Base-by-base conservation (phyloP, 1,284 basidiomycete species). In the Rhodotorula sp. region DNA sequence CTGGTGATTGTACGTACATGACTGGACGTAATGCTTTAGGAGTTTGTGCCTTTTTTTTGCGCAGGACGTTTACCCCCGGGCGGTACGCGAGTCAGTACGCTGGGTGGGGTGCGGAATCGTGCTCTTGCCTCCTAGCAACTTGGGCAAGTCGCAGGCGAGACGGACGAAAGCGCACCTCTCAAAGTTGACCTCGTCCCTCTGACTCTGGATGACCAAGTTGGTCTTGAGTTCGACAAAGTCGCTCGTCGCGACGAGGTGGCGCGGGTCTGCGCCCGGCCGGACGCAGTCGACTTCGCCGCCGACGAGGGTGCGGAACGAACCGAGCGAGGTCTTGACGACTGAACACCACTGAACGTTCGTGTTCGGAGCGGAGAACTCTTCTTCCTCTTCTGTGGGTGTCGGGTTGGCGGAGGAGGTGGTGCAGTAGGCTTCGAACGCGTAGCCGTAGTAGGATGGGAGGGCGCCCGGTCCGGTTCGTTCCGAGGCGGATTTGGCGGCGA, bases 261-360 rank as follows among this genome's bases (percentile, higher is more conserved):
- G 39, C 34, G 66, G n/a, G 18, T 64, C 72, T 10, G 69, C 67
- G 12, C 63, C 56, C 12, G 56, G 67, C 51, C 63, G 48, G 31
- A 72, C 52, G 78, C 95, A 97, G 81, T 99, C 95, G 2, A 97
- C 95, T 82, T 98, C 95, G 20, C 96, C 96, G 0, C 94, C 95
- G 48, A 97, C 87, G 65, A 96, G 84, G 61, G 97, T 83, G n/a
- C 93, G 86, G 51, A 86, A 87, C 64, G 88, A 85, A 1, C 90
- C 92, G 7, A 97, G 86, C 71, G 92, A 92, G 4, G 93, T 93
- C 80, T 92, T 91, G 59, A 96, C 91, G 39, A 99, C 88, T 73
- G 88, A 90, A 80, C 95, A 97, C 94, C 94, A 98, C 80, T 97
- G 95, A 0, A 92, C 88, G 79, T 97, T 97, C 7, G 92, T 97